A percentile compares a stretch with the other conserved stretches of the same genome.
These are phyloP conservation scores for Cynara cardunculus DNA, from an alignment of 129 eudicot genomes.

Conservation along the genomic window DNA sequence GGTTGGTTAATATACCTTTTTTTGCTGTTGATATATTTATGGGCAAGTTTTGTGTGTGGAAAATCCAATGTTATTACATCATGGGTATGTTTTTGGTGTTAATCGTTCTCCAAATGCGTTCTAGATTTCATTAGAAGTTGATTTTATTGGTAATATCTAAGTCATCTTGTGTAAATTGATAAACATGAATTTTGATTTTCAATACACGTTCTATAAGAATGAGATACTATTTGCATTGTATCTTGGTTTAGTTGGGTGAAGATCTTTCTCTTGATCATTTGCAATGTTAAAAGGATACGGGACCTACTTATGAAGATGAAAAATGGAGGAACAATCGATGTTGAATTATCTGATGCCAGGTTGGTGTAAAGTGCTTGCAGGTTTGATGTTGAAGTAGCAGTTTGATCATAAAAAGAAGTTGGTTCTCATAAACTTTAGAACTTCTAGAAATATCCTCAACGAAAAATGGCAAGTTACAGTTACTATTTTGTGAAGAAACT, in stretches of 20 bases:
- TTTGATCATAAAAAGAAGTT: background rate
- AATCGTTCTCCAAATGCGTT: background rate
- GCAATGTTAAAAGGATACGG: background rate
- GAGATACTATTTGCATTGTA: background rate
- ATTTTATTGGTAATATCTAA: background rate
- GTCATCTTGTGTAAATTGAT: background rate
- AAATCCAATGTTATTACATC: background rate
- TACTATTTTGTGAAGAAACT: constrained; percentile 85
- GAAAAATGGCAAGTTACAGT: constrained; percentile 46
- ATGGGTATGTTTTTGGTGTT: background rate
- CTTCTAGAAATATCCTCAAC: background rate
- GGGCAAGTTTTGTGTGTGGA: background rate
- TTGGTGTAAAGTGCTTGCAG: background rate
- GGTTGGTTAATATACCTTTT: too few relatives aligned
- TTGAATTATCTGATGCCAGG: background rate
- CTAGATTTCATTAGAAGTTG: background rate
- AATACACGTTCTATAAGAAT: background rate
- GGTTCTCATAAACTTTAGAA: background rate
- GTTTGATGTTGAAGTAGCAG: background rate
- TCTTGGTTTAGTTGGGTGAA: background rate
- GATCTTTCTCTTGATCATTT: background rate
- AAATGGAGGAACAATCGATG: too few relatives aligned
- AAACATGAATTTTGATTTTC: background rate
- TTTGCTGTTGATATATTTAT: background rate
- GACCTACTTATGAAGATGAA: too few relatives aligned